Evolutionary conservation across 768 basidiomycete genomes (phyloP).

Genomic region (Collybia mongolica): DNA sequence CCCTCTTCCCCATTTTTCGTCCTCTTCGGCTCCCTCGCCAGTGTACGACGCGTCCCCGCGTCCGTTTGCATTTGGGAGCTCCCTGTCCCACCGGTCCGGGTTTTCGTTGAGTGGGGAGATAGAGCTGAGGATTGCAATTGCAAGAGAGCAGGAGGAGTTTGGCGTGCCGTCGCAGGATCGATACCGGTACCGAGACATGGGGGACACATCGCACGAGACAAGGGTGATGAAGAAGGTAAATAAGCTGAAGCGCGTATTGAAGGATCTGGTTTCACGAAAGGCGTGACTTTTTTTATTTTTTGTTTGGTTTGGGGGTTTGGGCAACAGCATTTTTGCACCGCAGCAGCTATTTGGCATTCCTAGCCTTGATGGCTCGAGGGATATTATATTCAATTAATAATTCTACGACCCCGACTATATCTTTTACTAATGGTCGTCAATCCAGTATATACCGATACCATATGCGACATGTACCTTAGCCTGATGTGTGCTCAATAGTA

Average conservation of each 20-base stretch:
- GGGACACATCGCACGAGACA: constrained; percentile 4
- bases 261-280: constrained; percentile 20
- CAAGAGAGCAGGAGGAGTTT: constrained; percentile 28
- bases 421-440: too few species aligned
- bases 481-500: too few species aligned
- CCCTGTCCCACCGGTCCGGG: constrained; percentile 26
- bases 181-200: constrained; percentile 19
- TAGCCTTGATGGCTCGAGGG: too few species aligned
- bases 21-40: constrained; percentile 23
- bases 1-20: not conserved
- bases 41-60: constrained; percentile 7
- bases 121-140: constrained; percentile 56
- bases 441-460: too few species aligned
- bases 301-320: too few species aligned
- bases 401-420: too few species aligned
- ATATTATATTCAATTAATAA: too few species aligned
- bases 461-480: too few species aligned
- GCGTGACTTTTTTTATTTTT: too few species aligned
- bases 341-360: too few species aligned
- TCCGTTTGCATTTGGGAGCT: constrained; percentile 25
- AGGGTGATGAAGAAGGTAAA: constrained; percentile 19
- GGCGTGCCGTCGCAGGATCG: constrained; percentile 1
- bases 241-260: constrained; percentile 30
- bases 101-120: constrained; percentile 62
- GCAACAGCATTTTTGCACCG: too few species aligned